Evolutionary conservation across 495 filamentous ascomycete genomes (phyloP).

Genomic region (Jackrogersella minutella): DNA sequence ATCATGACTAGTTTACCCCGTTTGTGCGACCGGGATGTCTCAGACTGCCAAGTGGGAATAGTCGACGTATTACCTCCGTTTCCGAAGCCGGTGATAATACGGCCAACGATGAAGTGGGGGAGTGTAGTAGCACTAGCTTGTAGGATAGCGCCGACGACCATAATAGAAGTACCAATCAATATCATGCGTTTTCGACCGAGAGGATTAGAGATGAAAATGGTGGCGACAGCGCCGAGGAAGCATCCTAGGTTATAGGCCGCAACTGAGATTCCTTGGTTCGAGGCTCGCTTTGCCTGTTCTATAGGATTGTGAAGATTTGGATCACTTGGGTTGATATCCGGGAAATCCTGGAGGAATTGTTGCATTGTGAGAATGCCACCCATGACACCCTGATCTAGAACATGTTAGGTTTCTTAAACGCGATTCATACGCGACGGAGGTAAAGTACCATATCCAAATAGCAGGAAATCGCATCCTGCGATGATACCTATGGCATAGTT

Average conservation of each 20-base stretch:
- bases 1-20: conserved; percentile 84
- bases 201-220: conserved; percentile 74
- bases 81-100: conserved; percentile 73
- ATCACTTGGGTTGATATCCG: conserved; percentile 63
- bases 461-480: conserved; percentile 75
- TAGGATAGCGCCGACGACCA: conserved; percentile 72
- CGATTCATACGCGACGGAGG: neutral
- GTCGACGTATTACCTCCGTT: conserved; percentile 67
- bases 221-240: conserved; percentile 73
- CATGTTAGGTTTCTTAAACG: conserved; percentile 21
- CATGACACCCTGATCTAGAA: conserved; percentile 62
- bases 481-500: conserved; percentile 73
- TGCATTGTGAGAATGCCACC: conserved; percentile 65
- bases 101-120: conserved; percentile 70
- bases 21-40: conserved; percentile 76
- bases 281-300: conserved; percentile 56
- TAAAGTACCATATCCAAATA: conserved; percentile 54
- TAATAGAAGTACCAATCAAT: conserved; percentile 72
- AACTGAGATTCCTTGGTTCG: conserved; percentile 67
- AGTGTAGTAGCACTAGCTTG: conserved; percentile 67
- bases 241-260: conserved; percentile 79
- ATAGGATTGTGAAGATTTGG: conserved; percentile 39
- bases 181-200: conserved; percentile 76
- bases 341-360: conserved; percentile 64
- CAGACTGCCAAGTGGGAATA: conserved; percentile 81